Evolutionary conservation across 345 rosid species (phyloP), one percentile per base, ranked within the genome.

Genomic region (Trapa incisa): DNA sequence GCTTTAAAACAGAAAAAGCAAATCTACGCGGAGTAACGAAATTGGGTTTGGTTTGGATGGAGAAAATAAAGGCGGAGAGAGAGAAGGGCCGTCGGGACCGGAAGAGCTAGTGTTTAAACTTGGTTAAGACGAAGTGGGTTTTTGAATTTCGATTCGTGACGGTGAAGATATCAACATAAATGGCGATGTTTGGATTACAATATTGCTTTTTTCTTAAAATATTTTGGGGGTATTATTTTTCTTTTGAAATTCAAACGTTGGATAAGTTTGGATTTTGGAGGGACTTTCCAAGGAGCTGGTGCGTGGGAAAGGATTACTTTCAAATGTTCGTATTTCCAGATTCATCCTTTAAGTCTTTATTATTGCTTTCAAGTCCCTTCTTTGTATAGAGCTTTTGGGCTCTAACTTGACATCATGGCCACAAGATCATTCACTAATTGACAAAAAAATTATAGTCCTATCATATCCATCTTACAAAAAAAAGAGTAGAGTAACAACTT

Each of bases 211-310:
- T 33, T 11, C 32, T 57, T 57, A 43, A 45, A 10, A n/a, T 58
- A 35, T 68, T 60, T 45, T 60, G 37, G 52, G 47, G 64, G 9
- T 56, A 54, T 56, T 67, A 33, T 41, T 57, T 37, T 42, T 68
- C 36, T 36, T 22, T 61, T 50, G 63, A 68, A 73, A 65, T 66
- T 60, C 60, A 69, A 65, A 62, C 54, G 33, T 6, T n/a, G 11
- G 60, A 9, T 2, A 29, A n/a, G 32, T 50, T 61, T 73, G 58
- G 72, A n/a, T 22, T 50, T 61, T 73, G 58, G 72, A 69, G 72
- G 72, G 67, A 61, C 57, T 60, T 69, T 11, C 29, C 29, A 22
- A 12, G 38, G 33, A 29, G 33, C 3, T 10, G 63, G 1, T 58
- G 63, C 29, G 63, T 58, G 38, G 63, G 63, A 58, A 58, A 32